Evolutionary conservation across 257 asterid genomes (phyloP).

Genomic region (Solanum ossicruentum): DNA sequence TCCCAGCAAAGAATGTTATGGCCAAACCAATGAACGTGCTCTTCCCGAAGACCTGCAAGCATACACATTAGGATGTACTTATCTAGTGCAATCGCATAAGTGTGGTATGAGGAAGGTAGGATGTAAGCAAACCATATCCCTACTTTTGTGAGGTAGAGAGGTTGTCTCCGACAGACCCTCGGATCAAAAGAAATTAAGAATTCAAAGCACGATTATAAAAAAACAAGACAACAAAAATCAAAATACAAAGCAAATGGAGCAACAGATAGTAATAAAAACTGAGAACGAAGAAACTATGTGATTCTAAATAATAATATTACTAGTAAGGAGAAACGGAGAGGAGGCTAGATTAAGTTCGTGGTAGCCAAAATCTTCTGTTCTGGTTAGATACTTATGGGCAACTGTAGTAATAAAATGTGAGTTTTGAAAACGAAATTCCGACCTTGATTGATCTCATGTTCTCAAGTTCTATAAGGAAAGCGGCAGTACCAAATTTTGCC

Average conservation of each 20-base stretch:
- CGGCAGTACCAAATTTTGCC: slow-evolving; percentile 74
- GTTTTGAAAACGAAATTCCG: neutral
- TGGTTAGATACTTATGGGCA: neutral
- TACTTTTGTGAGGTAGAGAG: neutral
- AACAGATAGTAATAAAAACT: too few relatives aligned
- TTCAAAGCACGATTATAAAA: too few relatives aligned
- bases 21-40: slow-evolving; percentile 60
- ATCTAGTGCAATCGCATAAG: too few relatives aligned
- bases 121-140: neutral
- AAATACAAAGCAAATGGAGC: too few relatives aligned
- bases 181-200: too few relatives aligned
- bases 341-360: too few relatives aligned
- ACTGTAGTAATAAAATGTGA: neutral
- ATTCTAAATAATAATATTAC: too few relatives aligned
- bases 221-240: too few relatives aligned
- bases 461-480: slow-evolving; percentile 73
- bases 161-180: neutral
- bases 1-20: slow-evolving; percentile 80
- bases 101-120: too few relatives aligned
- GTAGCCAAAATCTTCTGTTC: neutral
- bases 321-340: too few relatives aligned
- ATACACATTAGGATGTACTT: neutral
- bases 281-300: too few relatives aligned
- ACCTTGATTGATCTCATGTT: slow-evolving; percentile 82
- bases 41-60: slow-evolving; percentile 74